Evolutionary conservation across 2,329 filamentous ascomycete genomes (phyloP).

Genomic region (Colletotrichum sp.): DNA sequence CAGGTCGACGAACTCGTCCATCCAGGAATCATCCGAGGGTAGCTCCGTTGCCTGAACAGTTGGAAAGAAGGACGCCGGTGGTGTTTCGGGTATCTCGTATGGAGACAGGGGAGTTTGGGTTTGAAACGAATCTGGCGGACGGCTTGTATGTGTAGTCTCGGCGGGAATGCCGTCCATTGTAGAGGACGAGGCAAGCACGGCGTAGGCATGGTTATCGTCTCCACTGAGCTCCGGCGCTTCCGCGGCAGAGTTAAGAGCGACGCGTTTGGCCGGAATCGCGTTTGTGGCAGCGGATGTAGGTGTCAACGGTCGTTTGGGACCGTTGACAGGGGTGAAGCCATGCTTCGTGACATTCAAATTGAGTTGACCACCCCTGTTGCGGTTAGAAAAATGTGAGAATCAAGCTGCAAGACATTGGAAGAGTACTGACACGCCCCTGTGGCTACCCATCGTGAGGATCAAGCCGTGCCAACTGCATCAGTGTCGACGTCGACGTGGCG

Average conservation of each 20-base stretch:
- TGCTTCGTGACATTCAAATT: neutral
- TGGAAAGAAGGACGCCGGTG: neutral
- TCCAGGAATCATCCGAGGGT: neutral
- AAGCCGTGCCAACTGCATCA: neutral
- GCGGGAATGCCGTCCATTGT: neutral
- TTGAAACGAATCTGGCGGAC: neutral
- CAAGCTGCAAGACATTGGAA: neutral
- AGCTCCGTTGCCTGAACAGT: neutral
- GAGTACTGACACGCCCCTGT: neutral
- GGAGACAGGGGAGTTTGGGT: neutral
- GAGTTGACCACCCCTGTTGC: neutral
- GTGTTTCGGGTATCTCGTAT: neutral
- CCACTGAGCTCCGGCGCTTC: neutral
- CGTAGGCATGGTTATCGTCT: neutral
- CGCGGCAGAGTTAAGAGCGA: neutral
- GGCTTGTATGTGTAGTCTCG: no score
- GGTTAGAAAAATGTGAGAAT: neutral
- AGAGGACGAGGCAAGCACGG: neutral
- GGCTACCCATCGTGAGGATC: neutral
- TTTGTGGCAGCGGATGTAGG: neutral
- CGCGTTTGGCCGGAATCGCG: neutral
- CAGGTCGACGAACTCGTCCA: slow-evolving; percentile 1
- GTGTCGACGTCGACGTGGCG: neutral
- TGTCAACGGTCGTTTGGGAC: neutral
- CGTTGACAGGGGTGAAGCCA: neutral